Base-by-base conservation (phyloP, 2,329 filamentous ascomycete genomes). In the Xylariaceae sp. region DNA sequence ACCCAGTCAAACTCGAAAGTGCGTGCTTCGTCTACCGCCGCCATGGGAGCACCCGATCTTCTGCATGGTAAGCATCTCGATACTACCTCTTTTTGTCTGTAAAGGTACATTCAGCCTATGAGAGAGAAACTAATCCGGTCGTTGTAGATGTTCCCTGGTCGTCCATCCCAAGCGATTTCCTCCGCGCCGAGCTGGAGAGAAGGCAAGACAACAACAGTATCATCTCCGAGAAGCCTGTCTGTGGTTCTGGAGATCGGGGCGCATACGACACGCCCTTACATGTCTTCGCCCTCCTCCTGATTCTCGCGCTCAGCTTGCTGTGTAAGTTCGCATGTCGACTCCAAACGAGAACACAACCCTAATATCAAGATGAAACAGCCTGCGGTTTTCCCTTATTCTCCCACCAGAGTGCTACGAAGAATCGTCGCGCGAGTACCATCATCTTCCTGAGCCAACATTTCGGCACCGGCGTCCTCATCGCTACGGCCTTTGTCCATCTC, bases 391-490 rank as follows among this genome's bases (percentile, higher is more conserved):
- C 87, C 1, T 75, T 89, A 39, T 74, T 89, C 57, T 87, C 84
- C 8, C 81, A 82, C 56, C 81, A 83, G 64, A 77, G 81, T 44
- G 82, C 81, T 44, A 78, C 80, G 53, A 63, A 57, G 39, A 78
- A 85, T 57, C 80, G 78, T 55, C 81, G 82, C 57, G 85, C 86
- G 55, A 80, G 79, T 63, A 79, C 73, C 18, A 79, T 88, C 67
- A 80, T 88, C 63, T 88, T 88, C 71, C 77, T 86, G 63, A 86
- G 85, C 68, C 84, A 88, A 64, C 88, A 91, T 75, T 88, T 90
- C 65, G 88, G 90, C 69, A 94, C 90, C 1, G 90, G 90, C 60
- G 90, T 94, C 17, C 78, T 94, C n/a, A 87, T 94, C 62, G 89
- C 90, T 9, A 94, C 90, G 1, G 89, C 90, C 57, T 94, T 94